Evolutionary conservation across 805 yeast genomes (phyloP).

Genomic region (Candida coleopterorum): DNA sequence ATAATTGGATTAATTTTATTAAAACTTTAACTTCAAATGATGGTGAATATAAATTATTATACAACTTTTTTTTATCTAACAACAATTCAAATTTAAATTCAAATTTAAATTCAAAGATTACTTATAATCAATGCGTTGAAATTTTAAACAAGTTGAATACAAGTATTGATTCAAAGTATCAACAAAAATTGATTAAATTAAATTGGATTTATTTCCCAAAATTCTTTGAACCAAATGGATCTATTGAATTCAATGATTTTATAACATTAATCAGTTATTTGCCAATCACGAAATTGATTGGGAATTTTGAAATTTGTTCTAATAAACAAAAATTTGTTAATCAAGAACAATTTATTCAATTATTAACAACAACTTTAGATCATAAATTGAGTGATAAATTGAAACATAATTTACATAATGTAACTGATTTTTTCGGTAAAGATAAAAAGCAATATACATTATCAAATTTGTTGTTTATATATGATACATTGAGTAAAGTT

Average conservation of each 20-base stretch:
- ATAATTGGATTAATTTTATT: slow-evolving; percentile 75
- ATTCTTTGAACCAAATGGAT: slow-evolving; percentile 37
- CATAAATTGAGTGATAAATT: slow-evolving; percentile 38
- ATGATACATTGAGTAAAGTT: slow-evolving; percentile 36
- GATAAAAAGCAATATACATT: slow-evolving; percentile 28
- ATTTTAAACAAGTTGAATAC: slow-evolving; percentile 32
- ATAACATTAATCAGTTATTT: slow-evolving; percentile 37
- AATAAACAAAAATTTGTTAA: slow-evolving; percentile 27
- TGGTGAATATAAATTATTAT: slow-evolving; percentile 27
- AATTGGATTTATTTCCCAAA: slow-evolving; percentile 40
- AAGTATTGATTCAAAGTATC: slow-evolving; percentile 38
- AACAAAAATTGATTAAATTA: slow-evolving; percentile 35
- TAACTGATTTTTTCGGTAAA: slow-evolving; percentile 30
- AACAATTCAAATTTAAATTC: slow-evolving; percentile 8
- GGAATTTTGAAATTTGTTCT: slow-evolving; percentile 35
- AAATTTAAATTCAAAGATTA: slow-evolving; percentile 12
- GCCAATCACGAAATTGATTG: slow-evolving; percentile 43
- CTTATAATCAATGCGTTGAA: slow-evolving; percentile 32
- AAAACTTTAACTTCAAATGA: slow-evolving; percentile 34
- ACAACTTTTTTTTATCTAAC: slow-evolving; percentile 18
- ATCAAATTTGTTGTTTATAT: slow-evolving; percentile 35
- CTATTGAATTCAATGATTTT: slow-evolving; percentile 35
- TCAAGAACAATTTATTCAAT: slow-evolving; percentile 26
- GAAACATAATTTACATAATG: slow-evolving; percentile 27
- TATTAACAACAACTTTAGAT: slow-evolving; percentile 33